Evolutionary conservation across 768 basidiomycete genomes (phyloP).

Genomic region (Piloderma croceum): DNA sequence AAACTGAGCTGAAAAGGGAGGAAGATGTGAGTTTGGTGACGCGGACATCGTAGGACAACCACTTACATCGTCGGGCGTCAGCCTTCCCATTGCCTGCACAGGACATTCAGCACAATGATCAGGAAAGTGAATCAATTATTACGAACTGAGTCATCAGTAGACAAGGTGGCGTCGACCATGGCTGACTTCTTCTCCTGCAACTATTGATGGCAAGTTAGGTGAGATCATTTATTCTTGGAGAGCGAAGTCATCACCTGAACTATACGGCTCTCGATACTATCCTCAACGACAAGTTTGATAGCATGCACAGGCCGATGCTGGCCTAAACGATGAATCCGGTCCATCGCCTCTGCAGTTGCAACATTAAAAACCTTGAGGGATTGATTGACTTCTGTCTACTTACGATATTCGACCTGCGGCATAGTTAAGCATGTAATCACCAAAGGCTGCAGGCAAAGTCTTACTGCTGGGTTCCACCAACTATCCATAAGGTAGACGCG

Average conservation of each 20-base stretch:
- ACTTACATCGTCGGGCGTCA: slow-evolving; percentile 79
- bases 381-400: no score
- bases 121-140: not conserved
- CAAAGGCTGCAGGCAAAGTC: slow-evolving; percentile 4
- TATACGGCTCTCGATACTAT: slow-evolving; percentile 94
- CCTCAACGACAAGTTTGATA: slow-evolving; percentile 91
- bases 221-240: no score
- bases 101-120: slow-evolving; percentile 8
- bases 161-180: slow-evolving; percentile 87
- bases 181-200: slow-evolving; percentile 97
- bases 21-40: not conserved
- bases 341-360: slow-evolving; percentile 76
- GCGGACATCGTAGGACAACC: not conserved
- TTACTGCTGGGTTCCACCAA: slow-evolving; percentile 97
- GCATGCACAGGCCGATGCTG: slow-evolving; percentile 91
- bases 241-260: slow-evolving; percentile 63
- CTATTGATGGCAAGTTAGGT: slow-evolving; percentile 28
- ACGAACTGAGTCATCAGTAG: slow-evolving; percentile 71
- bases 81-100: slow-evolving; percentile 79
- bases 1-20: slow-evolving; percentile 34
- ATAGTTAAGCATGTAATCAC: not conserved
- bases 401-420: slow-evolving; percentile 69
- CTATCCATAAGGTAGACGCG: slow-evolving; percentile 96
- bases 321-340: slow-evolving; percentile 94
- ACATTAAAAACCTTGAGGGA: slow-evolving; percentile 3